A percentile compares a stretch with the other conserved stretches of the same genome.
Conservation (phyloP, 176 grass and related monocot species). For the Urochloa ruziziensis region DNA sequence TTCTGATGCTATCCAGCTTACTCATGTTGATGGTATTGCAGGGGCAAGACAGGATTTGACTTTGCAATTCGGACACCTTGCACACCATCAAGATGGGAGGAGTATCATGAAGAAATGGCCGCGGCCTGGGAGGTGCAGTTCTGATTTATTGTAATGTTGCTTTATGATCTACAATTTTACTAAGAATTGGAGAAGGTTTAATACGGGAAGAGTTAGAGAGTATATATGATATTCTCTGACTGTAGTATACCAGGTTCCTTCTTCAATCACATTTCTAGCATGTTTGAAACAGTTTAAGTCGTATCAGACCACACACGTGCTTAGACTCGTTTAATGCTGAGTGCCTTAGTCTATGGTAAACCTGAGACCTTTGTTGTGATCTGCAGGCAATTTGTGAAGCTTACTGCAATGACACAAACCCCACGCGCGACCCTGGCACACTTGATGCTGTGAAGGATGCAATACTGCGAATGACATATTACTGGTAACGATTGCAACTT, state of each 20-base stretch:
- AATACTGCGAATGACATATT: conserved; percentile 84
- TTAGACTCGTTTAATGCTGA: not conserved
- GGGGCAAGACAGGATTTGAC: conserved; percentile 86
- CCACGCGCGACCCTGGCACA: conserved; percentile 49
- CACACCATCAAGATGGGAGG: conserved; percentile 94
- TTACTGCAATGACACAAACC: conserved; percentile 71
- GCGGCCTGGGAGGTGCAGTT: conserved; percentile 83
- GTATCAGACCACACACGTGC: not conserved
- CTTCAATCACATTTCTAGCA: not conserved
- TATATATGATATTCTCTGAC: not conserved
- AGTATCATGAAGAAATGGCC: conserved; percentile 89
- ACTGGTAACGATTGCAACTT: conserved; percentile 60
- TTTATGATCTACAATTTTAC: not conserved
- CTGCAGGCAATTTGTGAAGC: conserved; percentile 76
- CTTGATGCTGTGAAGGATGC: conserved; percentile 71
- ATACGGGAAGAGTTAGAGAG: not conserved
- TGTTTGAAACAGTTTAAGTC: conserved; percentile 14
- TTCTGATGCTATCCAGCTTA: conserved; percentile 6
- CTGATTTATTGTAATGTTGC: conserved; percentile 1
- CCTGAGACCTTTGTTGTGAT: conserved; percentile 21
- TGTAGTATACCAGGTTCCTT: not conserved
- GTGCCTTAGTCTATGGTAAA: not conserved
- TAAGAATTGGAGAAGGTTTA: not conserved
- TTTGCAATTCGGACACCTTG: conserved; percentile 97
- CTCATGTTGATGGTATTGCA: conserved; percentile 36